Base-by-base conservation (phyloP, 2,329 filamentous ascomycete species). In the Fusarium chlamydosporum region DNA sequence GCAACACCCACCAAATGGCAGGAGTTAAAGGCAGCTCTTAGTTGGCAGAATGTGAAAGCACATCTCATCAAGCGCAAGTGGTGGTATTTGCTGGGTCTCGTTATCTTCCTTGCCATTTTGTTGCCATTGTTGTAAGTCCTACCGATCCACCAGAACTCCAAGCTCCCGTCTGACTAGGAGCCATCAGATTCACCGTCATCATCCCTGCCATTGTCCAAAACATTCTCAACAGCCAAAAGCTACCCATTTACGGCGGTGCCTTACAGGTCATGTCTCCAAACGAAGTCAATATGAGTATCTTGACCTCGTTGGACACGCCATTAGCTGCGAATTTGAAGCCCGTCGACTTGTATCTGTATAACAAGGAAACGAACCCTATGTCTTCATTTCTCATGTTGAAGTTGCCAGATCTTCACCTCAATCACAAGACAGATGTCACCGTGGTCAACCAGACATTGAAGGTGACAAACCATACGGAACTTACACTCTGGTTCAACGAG, bases 131-230 rank as follows among this genome's bases (percentile, higher is more conserved):
- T 84, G 83, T 85, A 75, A 76, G 82, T 78, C 15, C 2, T 4
- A 20, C 3, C 18, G 9, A 5, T 11, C 13, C 4, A 2, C 4
- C 3, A n/a, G 1, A 13, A 15, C 33, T 18, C 23, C 35, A 10
- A 45, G 7, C 3, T 11, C 10, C 6, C n/a, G 6, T 38, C 34
- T 51, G 10, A 51, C 11, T 4, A 0, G 3, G 11, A 16, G 6
- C 13, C n/a, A 7, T 18, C 26, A 85, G 83, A 31, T 85, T 85
- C 74, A 74, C 79, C 20, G 77, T 83, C 18, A 80, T 82, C 9
- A 77, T 85, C 29, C 83, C 83, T 2, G 79, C 79, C n/a, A 79
- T 84, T 33, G 79, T 82, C 2, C 82, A 83, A 62, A 70, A 74
- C 29, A 81, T 85, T 20, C 78, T 85, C 56, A 77, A 81, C 29